Evolutionary conservation across 139 green algal species (phyloP), one percentile per base, ranked within the genome.

Genomic region (Closterium sp.): DNA sequence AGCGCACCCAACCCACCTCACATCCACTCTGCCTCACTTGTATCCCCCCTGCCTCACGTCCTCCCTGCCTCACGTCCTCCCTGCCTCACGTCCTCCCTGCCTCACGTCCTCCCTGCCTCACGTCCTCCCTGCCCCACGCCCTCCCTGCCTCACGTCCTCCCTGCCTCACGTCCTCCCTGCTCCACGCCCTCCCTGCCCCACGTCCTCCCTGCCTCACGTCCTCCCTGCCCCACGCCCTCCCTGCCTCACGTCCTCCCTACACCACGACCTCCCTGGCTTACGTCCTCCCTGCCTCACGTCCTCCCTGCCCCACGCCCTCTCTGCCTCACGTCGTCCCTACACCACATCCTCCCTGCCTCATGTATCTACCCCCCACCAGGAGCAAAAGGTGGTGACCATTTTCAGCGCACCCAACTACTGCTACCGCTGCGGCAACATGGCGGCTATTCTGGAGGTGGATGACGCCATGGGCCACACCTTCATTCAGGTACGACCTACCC

Each of bases 371-470:
- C 55, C 55, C 55, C 12, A 76, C 55, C 92, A 99, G 93, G 98
- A 99, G 43, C 95, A 98, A 88, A 97, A 97, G 87, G 97, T 99
- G 32, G 98, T 99, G 21, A 99, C 98, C 30, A 98, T 99, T 33
- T 99, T 99, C 96, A 97, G 93, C 5, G 98, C 98, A 33, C 98
- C 98, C 12, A 99, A 99, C 96, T 99, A 99, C 96, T 99, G 98
- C 96, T 94, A 94, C 34, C 91, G 91, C 16, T 94, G 91, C 30
- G 91, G 94, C 19, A 96, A 96, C 94, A 64, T 84, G 84, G 98
- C 98, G 9, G 98, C 98, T 32, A 99, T 99, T 94, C 98, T 99
- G 97, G 98, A 99, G 94, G 97, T 99, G 31, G 96, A 96, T 34
- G 98, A 99, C 92, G 91, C 95, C 91, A 98, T 99, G 96, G 92